Evolutionary conservation across 192 early-diverging fungal species (phyloP), one percentile per base, ranked within the genome.

Genomic region (Linnemannia exigua): DNA sequence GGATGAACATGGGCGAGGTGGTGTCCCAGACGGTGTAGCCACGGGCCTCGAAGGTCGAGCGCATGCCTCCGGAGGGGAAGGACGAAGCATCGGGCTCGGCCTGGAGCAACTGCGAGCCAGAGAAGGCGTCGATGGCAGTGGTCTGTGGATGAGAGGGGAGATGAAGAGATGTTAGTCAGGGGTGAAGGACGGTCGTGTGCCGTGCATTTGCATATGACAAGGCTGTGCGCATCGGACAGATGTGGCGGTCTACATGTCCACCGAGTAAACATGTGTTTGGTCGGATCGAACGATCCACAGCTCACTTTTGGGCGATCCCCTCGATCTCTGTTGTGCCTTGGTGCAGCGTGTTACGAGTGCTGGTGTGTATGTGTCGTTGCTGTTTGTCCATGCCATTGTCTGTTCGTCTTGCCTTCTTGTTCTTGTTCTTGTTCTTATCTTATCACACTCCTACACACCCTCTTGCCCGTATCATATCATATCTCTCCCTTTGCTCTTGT

Each of bases 21-120:
- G 98, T 97, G 91, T 99, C 98, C 98, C 98, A 99, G 86, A 99
- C 96, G 81, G 98, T 99, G 93, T 99, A 99, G 72, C 98, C 98
- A 89, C 98, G 97, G 78, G 98, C 98, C 91, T 99, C 98, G 88
- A 99, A 99, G 74, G 98, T 99, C 67, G 96, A 91, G 85, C 98
- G 94, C 94, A 99, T 97, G 87, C 98, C 98, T 82, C 98, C 98
- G 81, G 97, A 97, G 79, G 98, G 98, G 93, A 99, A 99, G 63
- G 97, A 98, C 48, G 98, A 99, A 14, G 98, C 98, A 91, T 99
- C 98, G 72, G 98, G 98, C 92, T 99, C 98, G 47, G 98, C 95
- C 91, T 99, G 98, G 81, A 99, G 91, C 79, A 99, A 94, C 91
- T 99, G 96, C 76, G 95, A 94, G 69, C 98, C 98, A 37, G 98